Conservation (phyloP, 73 alveolate genomes). For the Paramecium caudatum region DNA sequence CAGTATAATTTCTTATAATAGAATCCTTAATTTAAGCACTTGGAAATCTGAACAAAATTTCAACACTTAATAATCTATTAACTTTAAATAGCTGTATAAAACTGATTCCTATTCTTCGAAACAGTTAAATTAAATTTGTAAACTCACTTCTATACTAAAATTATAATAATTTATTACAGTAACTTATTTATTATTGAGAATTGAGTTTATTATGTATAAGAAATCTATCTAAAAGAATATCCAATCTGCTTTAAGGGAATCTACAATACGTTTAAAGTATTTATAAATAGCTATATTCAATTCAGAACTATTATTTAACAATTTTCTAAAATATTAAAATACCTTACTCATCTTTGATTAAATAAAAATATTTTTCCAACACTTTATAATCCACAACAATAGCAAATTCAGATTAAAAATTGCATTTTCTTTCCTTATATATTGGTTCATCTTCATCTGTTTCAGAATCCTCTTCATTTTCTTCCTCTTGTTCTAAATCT, state of each 20-base stretch:
- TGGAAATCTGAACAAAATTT: conserved; percentile 81
- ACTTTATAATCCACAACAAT: conserved; percentile 67
- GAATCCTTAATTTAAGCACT: conserved; percentile 78
- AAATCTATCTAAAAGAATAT: conserved; percentile 85
- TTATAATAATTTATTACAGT: background rate
- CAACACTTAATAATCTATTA: conserved; percentile 81
- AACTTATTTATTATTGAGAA: conserved; percentile 66
- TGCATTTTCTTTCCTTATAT: conserved; percentile 73
- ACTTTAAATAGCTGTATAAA: conserved; percentile 78
- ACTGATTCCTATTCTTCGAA: conserved; percentile 76
- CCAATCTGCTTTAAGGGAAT: conserved; percentile 84
- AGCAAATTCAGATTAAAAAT: conserved; percentile 69
- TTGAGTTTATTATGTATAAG: conserved; percentile 73
- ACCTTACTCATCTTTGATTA: conserved; percentile 53
- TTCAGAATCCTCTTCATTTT: conserved; percentile 67
- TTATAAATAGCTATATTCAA: conserved; percentile 53
- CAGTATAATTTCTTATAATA: conserved; percentile 80
- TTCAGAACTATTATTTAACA: conserved; percentile 55
- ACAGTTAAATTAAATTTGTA: conserved; percentile 67
- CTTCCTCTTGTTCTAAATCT: conserved; percentile 37
- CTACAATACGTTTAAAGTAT: conserved; percentile 79
- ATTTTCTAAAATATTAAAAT: background rate
- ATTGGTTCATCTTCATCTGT: conserved; percentile 68
- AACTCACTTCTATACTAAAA: conserved; percentile 39
- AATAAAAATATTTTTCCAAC: conserved; percentile 48